Evolutionary conservation across 2,329 filamentous ascomycete species (phyloP).

Genomic region (Aureobasidium namibiae): DNA sequence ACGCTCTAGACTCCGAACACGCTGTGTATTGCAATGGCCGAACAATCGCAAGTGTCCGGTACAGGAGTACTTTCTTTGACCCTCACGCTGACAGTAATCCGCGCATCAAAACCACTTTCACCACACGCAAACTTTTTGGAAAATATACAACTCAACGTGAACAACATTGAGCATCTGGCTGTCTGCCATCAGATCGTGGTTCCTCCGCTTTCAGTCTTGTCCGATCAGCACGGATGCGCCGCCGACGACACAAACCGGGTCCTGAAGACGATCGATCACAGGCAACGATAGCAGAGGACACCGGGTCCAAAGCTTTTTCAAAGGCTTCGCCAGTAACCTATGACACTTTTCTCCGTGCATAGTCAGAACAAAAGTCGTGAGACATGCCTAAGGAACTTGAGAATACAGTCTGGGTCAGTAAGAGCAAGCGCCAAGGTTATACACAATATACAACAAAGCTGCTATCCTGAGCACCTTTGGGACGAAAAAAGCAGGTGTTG

Average conservation of each 20-base stretch:
- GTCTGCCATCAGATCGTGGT: background rate
- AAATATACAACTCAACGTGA: background rate
- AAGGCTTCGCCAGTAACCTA: no score
- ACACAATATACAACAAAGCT: background rate
- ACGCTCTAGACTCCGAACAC: background rate
- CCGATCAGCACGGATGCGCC: background rate
- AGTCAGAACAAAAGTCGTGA: background rate
- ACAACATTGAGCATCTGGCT: background rate
- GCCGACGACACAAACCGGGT: background rate
- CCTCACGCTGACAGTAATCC: background rate
- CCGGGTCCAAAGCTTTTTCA: no score
- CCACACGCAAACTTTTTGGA: background rate
- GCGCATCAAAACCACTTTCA: background rate
- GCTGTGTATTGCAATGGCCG: background rate
- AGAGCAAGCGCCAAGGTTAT: background rate
- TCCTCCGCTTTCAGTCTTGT: no score
- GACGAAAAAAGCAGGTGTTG: no score
- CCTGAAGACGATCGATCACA: background rate
- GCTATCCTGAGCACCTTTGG: background rate
- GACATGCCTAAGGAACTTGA: background rate
- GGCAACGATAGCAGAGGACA: background rate
- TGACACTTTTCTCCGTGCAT: no score
- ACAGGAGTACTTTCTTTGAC: background rate
- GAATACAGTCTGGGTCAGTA: background rate
- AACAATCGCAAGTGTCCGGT: background rate